Base-by-base conservation (phyloP, 129 eudicot species). In the Tagetes erecta region DNA sequence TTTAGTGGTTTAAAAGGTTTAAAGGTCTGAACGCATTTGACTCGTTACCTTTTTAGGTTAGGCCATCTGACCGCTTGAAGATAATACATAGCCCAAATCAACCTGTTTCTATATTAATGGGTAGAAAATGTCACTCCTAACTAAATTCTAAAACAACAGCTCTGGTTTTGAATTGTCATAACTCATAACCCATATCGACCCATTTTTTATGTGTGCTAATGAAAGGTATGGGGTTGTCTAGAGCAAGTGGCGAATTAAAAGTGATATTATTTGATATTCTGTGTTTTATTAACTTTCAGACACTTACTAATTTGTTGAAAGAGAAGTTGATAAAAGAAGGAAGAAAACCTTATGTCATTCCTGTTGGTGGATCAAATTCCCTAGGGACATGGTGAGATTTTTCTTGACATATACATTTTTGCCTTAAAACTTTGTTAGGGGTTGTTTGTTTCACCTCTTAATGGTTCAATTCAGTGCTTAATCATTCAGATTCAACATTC, bases 281-380 rank as follows among this genome's bases (percentile, higher is more conserved):
- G 30, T 70, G 14, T 64, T 45, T 81, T 60, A 36, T 42, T 50
- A 59, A 53, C 51, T 78, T 70, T 76, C 84, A 94, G 99, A 90
- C 96, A 74, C 91, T 94, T 53, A 80, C 93, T 49, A 67, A 88
- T 67, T 34, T 94, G 46, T 79, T 94, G 83, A 94, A 91, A 87
- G 97, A 91, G 79, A 94, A 83, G 78, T 76, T 94, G 86, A 63
- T 88, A 70, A 91, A 75, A 56, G 96, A 94, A 82, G 99, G 99
- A 81, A 88, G 94, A 84, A 87, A 79, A 75, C 99, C 99, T 41
- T 94, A 94, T 81, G 92, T 91, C 80, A 94, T 94, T 82, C 99
- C 99, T 1, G 99, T 91, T 74, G 97, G 99, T n/a, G 99, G 99
- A 82, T 94, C 99, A 58, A 85, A 94, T 84, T 90, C 97, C 80